Evolutionary conservation across 805 yeast genomes (phyloP).

Genomic region (Candida xiaguanensis): DNA sequence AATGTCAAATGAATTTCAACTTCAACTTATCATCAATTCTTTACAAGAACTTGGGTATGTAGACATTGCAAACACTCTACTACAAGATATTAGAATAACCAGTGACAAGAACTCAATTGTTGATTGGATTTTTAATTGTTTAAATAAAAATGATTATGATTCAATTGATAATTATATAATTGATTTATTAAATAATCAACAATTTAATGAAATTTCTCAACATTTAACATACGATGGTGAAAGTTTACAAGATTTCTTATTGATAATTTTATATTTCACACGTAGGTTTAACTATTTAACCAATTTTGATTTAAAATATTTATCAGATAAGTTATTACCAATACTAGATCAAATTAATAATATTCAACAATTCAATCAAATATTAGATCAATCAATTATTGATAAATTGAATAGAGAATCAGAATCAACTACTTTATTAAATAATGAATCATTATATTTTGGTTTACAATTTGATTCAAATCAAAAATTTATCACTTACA

Average conservation of each 20-base stretch:
- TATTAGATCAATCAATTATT: slow-evolving; percentile 15
- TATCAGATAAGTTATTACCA: slow-evolving; percentile 25
- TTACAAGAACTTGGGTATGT: slow-evolving; percentile 29
- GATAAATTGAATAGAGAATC: slow-evolving; percentile 18
- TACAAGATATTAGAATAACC: slow-evolving; percentile 2
- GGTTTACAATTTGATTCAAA: slow-evolving; percentile 10
- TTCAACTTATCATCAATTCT: slow-evolving; percentile 28
- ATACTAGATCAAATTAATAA: slow-evolving; percentile 17
- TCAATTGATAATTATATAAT: slow-evolving; percentile 14
- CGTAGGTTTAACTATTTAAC: slow-evolving; percentile 16
- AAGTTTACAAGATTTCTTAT: slow-evolving; percentile 1
- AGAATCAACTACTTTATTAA: slow-evolving; percentile 22
- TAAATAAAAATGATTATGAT: slow-evolving; percentile 14
- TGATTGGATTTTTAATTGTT: slow-evolving; percentile 16
- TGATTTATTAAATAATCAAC: neutral
- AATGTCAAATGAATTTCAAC: slow-evolving; percentile 23
- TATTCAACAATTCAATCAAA: slow-evolving; percentile 6
- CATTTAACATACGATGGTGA: slow-evolving; percentile 6
- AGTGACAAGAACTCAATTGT: slow-evolving; percentile 6
- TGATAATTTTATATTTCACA: slow-evolving; percentile 21
- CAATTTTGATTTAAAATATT: slow-evolving; percentile 14
- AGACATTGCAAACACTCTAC: slow-evolving; percentile 20
- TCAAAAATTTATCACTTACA: slow-evolving; percentile 9
- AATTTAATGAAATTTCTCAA: slow-evolving; percentile 2
- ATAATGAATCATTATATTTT: slow-evolving; percentile 9